These are phyloP conservation scores for Mortierella hygrophila DNA, from an alignment of 192 early-diverging fungal genomes.

Conservation along the genomic window DNA sequence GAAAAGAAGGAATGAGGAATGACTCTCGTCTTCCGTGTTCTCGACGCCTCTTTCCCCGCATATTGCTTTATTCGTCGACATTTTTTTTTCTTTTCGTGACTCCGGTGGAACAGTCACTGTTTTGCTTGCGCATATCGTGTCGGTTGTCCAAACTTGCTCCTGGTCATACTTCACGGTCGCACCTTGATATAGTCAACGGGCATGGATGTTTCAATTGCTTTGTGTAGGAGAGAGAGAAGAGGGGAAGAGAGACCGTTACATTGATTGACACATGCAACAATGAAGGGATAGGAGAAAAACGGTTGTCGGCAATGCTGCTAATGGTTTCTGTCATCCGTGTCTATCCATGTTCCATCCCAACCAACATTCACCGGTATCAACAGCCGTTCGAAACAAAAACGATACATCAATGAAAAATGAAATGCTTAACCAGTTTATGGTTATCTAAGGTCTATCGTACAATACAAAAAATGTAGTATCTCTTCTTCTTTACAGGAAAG, in stretches of 20 bases:
- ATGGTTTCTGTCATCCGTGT: no score
- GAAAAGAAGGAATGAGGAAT: not conserved
- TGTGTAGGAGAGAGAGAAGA: no score
- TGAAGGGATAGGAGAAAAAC: no score
- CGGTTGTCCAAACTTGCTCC: not conserved
- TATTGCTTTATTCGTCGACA: constrained; percentile 3
- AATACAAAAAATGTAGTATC: not conserved
- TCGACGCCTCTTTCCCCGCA: constrained; percentile 22
- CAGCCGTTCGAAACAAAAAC: not conserved
- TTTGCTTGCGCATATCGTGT: not conserved
- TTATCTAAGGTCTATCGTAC: not conserved
- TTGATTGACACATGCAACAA: no score
- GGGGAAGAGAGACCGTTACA: no score
- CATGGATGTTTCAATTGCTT: no score
- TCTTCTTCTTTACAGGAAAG: constrained; percentile 24
- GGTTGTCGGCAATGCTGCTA: no score
- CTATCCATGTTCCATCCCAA: no score
- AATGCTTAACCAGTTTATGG: constrained; percentile 6
- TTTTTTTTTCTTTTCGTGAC: constrained; percentile 16
- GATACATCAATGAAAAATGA: not conserved
- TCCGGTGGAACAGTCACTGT: constrained; percentile 33
- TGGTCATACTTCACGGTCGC: no score
- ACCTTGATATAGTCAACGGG: no score
- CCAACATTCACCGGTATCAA: no score
- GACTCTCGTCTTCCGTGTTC: not conserved